Percentiles rank a stretch among this genome's conserved stretches.
Evolutionary conservation across 176 grass and related monocot species (phyloP).

Genomic region (Neostapfia colusana): DNA sequence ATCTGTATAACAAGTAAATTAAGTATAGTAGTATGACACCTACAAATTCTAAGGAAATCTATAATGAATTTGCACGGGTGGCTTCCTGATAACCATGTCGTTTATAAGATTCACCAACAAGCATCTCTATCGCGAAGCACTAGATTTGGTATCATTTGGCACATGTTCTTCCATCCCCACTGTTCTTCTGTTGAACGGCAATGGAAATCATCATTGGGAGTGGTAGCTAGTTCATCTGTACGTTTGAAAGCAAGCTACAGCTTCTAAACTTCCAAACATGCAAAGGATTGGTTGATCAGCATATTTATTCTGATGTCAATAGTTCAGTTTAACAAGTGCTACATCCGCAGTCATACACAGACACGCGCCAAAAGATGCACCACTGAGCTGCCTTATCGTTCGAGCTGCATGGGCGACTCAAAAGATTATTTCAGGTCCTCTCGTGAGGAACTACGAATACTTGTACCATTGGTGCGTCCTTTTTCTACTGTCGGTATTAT

Average conservation of each 20-base stretch:
- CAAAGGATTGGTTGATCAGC: background rate
- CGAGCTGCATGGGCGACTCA: background rate
- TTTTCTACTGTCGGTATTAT: background rate
- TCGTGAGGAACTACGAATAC: background rate
- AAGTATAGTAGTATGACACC: no score
- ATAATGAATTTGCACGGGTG: background rate
- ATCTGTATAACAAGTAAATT: background rate
- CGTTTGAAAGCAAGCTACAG: no score
- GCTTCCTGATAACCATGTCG: no score
- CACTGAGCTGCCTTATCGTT: background rate
- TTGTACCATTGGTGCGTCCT: background rate
- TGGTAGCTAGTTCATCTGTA: no score
- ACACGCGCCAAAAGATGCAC: background rate
- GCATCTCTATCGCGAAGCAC: background rate
- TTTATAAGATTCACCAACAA: background rate
- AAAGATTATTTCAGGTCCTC: background rate
- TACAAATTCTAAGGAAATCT: background rate
- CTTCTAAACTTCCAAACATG: no score
- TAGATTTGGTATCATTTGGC: background rate
- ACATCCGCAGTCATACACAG: no score
- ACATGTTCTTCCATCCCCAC: no score
- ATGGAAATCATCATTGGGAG: no score
- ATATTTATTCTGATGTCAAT: background rate
- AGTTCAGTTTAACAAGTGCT: no score
- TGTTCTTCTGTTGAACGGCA: no score